Conservation (phyloP, 768 basidiomycete genomes). For the Cytidiella melzeri region DNA sequence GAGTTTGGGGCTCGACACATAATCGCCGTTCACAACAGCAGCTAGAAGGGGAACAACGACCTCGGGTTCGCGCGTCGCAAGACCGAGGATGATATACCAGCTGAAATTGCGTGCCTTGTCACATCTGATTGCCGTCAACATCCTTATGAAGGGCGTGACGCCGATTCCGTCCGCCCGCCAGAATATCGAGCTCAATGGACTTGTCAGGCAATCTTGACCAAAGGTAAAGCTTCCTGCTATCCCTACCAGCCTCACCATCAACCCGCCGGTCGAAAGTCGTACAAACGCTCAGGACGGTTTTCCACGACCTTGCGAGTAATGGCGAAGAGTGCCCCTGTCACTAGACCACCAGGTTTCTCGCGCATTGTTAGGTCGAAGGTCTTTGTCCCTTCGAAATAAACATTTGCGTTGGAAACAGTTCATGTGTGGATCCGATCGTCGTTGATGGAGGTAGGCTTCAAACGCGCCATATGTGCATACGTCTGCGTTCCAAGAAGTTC, state of each 20-base stretch:
- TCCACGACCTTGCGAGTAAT: slow-evolving; percentile 39
- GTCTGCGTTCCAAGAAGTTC: slow-evolving; percentile 39
- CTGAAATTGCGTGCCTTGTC: slow-evolving; percentile 5
- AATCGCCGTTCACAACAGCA: slow-evolving; percentile 7
- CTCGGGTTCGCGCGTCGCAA: slow-evolving; percentile 51
- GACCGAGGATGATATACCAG: slow-evolving; percentile 38
- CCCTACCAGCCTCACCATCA: slow-evolving; percentile 44
- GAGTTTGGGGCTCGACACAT: slow-evolving; percentile 20
- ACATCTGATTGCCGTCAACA: slow-evolving; percentile 30
- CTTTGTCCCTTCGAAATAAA: slow-evolving; percentile 13
- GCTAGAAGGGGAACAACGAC: slow-evolving; percentile 40
- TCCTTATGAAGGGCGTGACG: slow-evolving; percentile 55
- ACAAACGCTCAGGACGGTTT: slow-evolving; percentile 34
- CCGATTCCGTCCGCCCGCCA: slow-evolving; percentile 68
- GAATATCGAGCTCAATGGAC: slow-evolving; percentile 27
- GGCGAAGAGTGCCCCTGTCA: slow-evolving; percentile 51
- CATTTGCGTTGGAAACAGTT: slow-evolving; percentile 44
- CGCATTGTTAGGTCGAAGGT: slow-evolving; percentile 49
- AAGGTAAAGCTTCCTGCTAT: slow-evolving; percentile 44
- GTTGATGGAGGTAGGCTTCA: slow-evolving; percentile 39
- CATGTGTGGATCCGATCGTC: slow-evolving; percentile 63
- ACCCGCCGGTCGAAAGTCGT: slow-evolving; percentile 30
- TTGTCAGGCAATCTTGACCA: not conserved
- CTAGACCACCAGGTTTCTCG: slow-evolving; percentile 43
- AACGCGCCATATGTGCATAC: slow-evolving; percentile 48